phyloP scores from a whole-genome alignment of 345 rosid genomes.

The Gossypium herbaceum region DNA sequence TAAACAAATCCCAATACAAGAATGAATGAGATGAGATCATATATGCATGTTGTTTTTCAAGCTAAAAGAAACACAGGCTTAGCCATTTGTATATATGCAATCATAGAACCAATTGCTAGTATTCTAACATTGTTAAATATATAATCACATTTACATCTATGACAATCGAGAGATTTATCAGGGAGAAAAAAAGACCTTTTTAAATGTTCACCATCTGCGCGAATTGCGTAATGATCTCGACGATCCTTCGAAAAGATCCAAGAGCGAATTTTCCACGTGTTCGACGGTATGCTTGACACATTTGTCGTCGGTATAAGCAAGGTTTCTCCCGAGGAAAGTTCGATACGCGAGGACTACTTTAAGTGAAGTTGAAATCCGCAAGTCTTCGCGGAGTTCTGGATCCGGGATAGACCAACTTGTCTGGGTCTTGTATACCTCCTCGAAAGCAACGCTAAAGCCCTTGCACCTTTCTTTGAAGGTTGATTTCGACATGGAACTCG shows the following conservation, averaged over 20 bases:
- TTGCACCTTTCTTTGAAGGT: conserved; percentile 52
- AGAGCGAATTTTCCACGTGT: conserved; percentile 47
- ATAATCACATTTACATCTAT: conserved; percentile 7
- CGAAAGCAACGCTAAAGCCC: conserved; percentile 52
- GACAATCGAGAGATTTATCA: neutral
- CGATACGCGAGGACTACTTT: conserved; percentile 70
- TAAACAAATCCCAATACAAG: neutral
- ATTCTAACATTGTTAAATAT: conserved; percentile 2
- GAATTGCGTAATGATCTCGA: conserved; percentile 41
- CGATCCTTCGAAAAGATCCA: conserved; percentile 61
- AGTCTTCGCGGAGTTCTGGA: conserved; percentile 62
- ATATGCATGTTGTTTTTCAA: neutral
- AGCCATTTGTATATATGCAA: conserved; percentile 1
- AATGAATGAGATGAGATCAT: neutral
- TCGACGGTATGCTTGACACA: conserved; percentile 54
- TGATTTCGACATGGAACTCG: conserved; percentile 18
- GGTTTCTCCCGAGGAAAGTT: conserved; percentile 43
- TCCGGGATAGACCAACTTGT: conserved; percentile 60
- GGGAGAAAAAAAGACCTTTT: neutral
- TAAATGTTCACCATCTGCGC: conserved; percentile 29
- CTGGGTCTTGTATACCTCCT: conserved; percentile 60
- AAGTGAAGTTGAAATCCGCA: conserved; percentile 60
- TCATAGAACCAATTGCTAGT: neutral
- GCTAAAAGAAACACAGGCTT: neutral
- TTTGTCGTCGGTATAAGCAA: conserved; percentile 41